Evolutionary conservation across 805 yeast genomes (phyloP), one percentile per base, ranked within the genome.

Genomic region (Kluyveromyces siamensis): DNA sequence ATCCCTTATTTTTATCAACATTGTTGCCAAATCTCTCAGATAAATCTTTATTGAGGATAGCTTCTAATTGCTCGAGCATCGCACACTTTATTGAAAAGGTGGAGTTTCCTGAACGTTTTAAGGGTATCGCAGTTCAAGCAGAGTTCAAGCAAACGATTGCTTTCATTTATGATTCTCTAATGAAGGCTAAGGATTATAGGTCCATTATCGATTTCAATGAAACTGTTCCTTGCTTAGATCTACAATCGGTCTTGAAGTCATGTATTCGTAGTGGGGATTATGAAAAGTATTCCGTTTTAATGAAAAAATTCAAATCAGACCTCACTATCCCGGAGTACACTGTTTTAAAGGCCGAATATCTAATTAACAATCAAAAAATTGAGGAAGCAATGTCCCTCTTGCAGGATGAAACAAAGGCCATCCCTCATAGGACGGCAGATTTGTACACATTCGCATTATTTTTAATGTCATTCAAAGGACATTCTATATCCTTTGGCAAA

Each of bases 41-140:
- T 42, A 49, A 46, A 27, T 59, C 64, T 0, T 49, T 61, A 44
- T 33, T 55, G 11, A 61, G 59, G 46, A 39, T 65, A 17, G 55
- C 58, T 11, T 53, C 49, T 36, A 53, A 54, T 30, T 33, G 46
- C 8, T 21, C 49, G 30, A 43, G 46, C 35, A 48, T 50, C 25
- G 46, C 39, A 27, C 50, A 43, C 33, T 62, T 57, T 52, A 48
- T 59, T 6, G 44, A 48, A 2, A 42, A 37, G 13, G 51, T 61
- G 8, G 56, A 55, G 21, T 65, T 65, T 40, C 68, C 68, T 2
- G 48, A 53, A 6, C 52, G 55, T 19, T 65, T 60, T 48, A 55
- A 52, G 46, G 52, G 60, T 10, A 64, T 65, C 17, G 57, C 62
- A 7, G 51, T 42, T n/a, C 67, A 62, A 48, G 62, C 60, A 1